Evolutionary conservation across 148 eudicot species (phyloP), one percentile per base, ranked within the genome.

Genomic region (Talinum fruticosum): DNA sequence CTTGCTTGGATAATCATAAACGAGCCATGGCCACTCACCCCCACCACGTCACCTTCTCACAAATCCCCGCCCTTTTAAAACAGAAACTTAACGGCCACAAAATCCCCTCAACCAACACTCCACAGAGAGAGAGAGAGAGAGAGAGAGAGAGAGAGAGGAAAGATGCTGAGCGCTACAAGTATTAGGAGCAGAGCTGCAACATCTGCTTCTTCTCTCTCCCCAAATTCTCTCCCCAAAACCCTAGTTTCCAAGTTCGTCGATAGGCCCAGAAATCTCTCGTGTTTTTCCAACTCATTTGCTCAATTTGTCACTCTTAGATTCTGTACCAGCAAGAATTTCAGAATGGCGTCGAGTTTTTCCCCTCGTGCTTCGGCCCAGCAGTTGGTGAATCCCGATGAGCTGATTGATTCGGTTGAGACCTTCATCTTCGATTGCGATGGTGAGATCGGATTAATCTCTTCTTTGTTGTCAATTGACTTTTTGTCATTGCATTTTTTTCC

Each of bases 391-490:
- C 87, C 98, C 33, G 94, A 86, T 71, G 83, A 88, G 51, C 89
- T 93, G 33, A 93, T 93, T 62, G 91, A 88, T 66, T 93, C 96
- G 6, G 98, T 93, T 51, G 91, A 91, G 74, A 93, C 98, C 10
- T 93, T 93, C 87, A 87, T 93, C 81, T 91, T 93, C 62, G 98
- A 93, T 70, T 91, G 98, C 67, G 98, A 93, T 80, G 97, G 97
- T 93, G 75, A 65, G 80, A 8, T 34, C 28, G 7, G 28, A 66
- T 10, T 84, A 5, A 41, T 16, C 34, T 41, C 47, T 41, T 41
- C 13, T 16, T 2, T 19, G 1, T 23, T n/a, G 0, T 18, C 47
- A 57, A 10, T 57, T 57, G 64, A 57, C n/a, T 57, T 57, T 23
- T 57, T 23, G 12, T 57, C 8, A n/a, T 57, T 51, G 23, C 23